Percentiles rank a stretch among this genome's conserved stretches.
Conservation (phyloP, 208 protist genomes). For the Acanthamoeba lenticulata region DNA sequence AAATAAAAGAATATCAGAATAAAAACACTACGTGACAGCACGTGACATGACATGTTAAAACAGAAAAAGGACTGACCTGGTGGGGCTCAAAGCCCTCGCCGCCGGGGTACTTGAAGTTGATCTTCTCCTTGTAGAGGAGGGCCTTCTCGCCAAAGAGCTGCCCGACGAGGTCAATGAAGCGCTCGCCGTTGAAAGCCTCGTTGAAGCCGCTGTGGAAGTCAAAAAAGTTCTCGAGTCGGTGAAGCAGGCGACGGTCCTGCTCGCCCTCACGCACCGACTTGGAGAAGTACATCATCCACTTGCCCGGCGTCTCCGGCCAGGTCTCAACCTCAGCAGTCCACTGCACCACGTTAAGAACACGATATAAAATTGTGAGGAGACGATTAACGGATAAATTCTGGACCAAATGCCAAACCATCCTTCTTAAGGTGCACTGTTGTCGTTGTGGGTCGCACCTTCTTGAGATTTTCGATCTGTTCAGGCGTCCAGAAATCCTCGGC, state of each 20-base stretch:
- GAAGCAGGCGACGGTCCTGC: constrained; percentile 14
- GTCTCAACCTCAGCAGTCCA: constrained; percentile 28
- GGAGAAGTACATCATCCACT: constrained; percentile 67
- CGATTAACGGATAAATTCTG: too few species aligned
- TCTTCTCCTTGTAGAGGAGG: constrained; percentile 78
- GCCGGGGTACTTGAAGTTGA: constrained; percentile 78
- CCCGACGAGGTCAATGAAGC: constrained; percentile 3
- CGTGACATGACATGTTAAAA: too few species aligned
- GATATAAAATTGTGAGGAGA: too few species aligned
- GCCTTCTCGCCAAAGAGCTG: constrained; percentile 65
- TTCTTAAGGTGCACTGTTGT: too few species aligned
- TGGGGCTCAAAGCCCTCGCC: constrained; percentile 75
- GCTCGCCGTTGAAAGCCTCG: background rate
- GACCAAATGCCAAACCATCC: too few species aligned
- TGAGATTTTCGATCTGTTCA: constrained; percentile 58
- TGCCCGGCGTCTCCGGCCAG: constrained; percentile 23
- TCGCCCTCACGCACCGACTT: background rate
- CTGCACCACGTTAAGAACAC: too few species aligned
- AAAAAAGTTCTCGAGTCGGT: constrained; percentile 73
- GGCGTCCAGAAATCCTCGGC: constrained; percentile 69
- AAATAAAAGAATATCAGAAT: too few species aligned
- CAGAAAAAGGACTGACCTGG: constrained; percentile 67
- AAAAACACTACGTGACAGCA: too few species aligned
- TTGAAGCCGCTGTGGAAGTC: constrained; percentile 66
- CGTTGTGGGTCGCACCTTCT: too few species aligned